Evolutionary conservation across 345 rosid genomes (phyloP).

Genomic region (Anacardium occidentale): DNA sequence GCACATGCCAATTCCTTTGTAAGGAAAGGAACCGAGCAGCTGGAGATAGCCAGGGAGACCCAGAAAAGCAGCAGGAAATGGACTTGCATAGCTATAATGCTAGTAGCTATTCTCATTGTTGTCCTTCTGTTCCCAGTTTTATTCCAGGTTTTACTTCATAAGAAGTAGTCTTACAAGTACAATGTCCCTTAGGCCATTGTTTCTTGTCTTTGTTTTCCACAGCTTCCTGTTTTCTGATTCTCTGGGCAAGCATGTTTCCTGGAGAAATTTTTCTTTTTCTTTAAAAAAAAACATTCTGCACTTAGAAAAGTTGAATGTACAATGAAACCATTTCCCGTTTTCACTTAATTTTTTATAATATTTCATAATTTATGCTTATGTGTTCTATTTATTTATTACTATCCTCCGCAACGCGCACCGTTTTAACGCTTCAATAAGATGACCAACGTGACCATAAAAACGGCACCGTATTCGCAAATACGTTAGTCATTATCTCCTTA

Average conservation of each 20-base stretch:
- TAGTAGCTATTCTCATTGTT: conserved; percentile 30
- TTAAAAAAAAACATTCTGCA: background rate
- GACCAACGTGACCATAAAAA: background rate
- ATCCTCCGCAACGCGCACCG: background rate
- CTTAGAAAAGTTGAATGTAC: background rate
- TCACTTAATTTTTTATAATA: too few relatives aligned
- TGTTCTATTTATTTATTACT: too few relatives aligned
- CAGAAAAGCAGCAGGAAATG: conserved; percentile 68
- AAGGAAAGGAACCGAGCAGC: conserved; percentile 50
- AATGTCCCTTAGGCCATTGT: background rate
- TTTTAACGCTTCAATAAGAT: background rate
- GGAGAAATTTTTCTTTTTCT: background rate
- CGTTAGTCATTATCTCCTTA: background rate
- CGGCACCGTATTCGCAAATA: background rate
- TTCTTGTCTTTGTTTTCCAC: background rate
- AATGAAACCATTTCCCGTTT: background rate
- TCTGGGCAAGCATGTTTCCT: background rate
- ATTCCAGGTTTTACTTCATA: background rate
- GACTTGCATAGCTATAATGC: conserved; percentile 51
- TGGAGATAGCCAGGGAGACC: conserved; percentile 48
- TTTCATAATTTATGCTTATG: too few relatives aligned
- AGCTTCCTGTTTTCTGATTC: background rate
- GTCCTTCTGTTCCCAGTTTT: conserved; percentile 12
- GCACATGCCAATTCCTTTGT: conserved; percentile 68
- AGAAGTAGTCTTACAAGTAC: background rate